These are phyloP conservation scores for Parmales sp. DNA, from an alignment of 108 stramenopile species.

Conservation along the genomic window DNA sequence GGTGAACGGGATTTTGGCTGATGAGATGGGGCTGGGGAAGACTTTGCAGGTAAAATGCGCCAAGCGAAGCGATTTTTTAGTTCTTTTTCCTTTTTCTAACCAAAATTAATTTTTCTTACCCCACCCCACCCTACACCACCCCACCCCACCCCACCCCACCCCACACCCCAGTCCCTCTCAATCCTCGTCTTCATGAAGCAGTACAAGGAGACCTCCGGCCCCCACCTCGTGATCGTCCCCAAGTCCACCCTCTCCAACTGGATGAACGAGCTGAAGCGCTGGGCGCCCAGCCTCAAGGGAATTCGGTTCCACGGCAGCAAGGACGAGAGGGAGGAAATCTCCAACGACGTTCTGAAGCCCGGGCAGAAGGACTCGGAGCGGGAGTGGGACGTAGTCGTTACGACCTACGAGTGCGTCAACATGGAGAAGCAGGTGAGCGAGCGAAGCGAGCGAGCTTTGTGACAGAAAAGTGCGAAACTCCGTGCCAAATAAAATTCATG, in stretches of 20 bases:
- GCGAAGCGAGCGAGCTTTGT: too few species aligned
- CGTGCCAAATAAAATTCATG: too few species aligned
- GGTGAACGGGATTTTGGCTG: constrained; percentile 76
- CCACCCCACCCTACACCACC: too few species aligned
- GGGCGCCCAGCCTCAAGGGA: constrained; percentile 35
- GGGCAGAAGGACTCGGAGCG: constrained; percentile 10
- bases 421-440: constrained; percentile 11
- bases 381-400: constrained; percentile 30
- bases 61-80: too few species aligned
- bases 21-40: constrained; percentile 64
- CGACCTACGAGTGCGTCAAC: constrained; percentile 33
- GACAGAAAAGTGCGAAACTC: too few species aligned
- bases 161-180: constrained; percentile 46
- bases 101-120: too few species aligned
- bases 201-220: constrained; percentile 25
- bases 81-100: too few species aligned
- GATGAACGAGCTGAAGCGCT: constrained; percentile 42
- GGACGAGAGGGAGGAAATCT: constrained; percentile 31
- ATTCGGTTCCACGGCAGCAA: constrained; percentile 45
- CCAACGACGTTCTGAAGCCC: constrained; percentile 17
- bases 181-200: constrained; percentile 34
- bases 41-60: too few species aligned
- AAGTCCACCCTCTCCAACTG: constrained; percentile 49
- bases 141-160: too few species aligned
- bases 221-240: constrained; percentile 50